Percentiles rank a stretch among this genome's conserved stretches.
These are phyloP conservation scores for Schizophyllum commune DNA, from an alignment of 1,284 basidiomycete species.

Conservation along the genomic window DNA sequence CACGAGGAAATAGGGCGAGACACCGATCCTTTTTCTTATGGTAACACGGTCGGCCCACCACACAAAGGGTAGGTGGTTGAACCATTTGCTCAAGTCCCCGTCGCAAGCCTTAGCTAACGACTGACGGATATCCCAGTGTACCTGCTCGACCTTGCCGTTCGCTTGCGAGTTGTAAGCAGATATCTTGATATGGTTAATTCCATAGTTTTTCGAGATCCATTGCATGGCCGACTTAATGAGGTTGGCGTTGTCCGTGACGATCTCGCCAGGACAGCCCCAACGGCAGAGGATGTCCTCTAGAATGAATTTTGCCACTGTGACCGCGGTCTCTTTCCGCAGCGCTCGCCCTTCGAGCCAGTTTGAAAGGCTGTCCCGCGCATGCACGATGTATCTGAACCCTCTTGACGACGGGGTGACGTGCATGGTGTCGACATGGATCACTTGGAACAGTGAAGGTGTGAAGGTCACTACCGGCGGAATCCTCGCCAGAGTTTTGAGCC, in stretches of 20 bases:
- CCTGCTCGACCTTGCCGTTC: slow-evolving; percentile 30
- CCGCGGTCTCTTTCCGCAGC: slow-evolving; percentile 11
- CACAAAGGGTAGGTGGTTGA: slow-evolving; percentile 15
- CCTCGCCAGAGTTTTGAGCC: slow-evolving; percentile 1
- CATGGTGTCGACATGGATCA: slow-evolving; percentile 10
- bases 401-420: slow-evolving; percentile 8
- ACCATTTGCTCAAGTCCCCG: slow-evolving; percentile 26
- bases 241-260: slow-evolving; percentile 25
- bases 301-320: slow-evolving; percentile 15
- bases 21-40: slow-evolving; percentile 3
- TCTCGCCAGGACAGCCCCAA: slow-evolving; percentile 18
- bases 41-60: slow-evolving; percentile 30
- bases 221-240: slow-evolving; percentile 23
- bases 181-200: slow-evolving; percentile 31
- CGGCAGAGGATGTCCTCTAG: slow-evolving; percentile 17
- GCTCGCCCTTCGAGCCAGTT: slow-evolving; percentile 16
- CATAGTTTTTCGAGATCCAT: slow-evolving; percentile 22
- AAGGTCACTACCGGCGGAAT: slow-evolving; percentile 8
- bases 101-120: slow-evolving; percentile 26
- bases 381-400: slow-evolving; percentile 19
- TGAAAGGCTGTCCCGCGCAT: slow-evolving; percentile 15
- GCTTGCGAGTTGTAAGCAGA: slow-evolving; percentile 35
- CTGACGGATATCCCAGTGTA: slow-evolving; percentile 27
- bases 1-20: slow-evolving; percentile 26
- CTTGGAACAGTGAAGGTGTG: slow-evolving; percentile 12